phyloP scores from a whole-genome alignment of 2,329 filamentous ascomycete genomes.

The Didymella sp. region DNA sequence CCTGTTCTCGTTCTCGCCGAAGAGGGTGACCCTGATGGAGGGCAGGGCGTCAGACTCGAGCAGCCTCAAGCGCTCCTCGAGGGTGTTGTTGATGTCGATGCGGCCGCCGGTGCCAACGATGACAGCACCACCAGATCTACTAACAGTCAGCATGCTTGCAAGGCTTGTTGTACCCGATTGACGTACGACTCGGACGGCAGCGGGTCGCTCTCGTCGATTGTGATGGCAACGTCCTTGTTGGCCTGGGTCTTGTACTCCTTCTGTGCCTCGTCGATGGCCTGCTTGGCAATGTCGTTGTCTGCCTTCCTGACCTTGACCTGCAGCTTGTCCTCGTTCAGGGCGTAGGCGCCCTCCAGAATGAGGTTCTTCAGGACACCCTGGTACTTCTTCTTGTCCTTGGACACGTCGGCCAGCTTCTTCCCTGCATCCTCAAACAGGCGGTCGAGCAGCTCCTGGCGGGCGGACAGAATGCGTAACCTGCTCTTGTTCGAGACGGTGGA shows the following conservation, averaged over 20 bases:
- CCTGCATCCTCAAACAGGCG: slow-evolving; percentile 83
- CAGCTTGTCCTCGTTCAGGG: slow-evolving; percentile 80
- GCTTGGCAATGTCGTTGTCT: slow-evolving; percentile 77
- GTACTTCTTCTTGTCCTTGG: slow-evolving; percentile 77
- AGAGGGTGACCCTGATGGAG: slow-evolving; percentile 82
- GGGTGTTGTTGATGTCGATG: slow-evolving; percentile 98
- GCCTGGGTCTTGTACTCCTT: slow-evolving; percentile 84
- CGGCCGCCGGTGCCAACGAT: slow-evolving; percentile 85
- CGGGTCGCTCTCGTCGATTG: slow-evolving; percentile 78
- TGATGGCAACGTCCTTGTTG: slow-evolving; percentile 72
- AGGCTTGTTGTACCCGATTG: not conserved
- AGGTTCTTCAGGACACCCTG: slow-evolving; percentile 77
- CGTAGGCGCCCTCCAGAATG: slow-evolving; percentile 88
- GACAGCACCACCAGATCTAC: slow-evolving; percentile 80
- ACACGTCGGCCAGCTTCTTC: slow-evolving; percentile 71
- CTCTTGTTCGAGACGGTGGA: slow-evolving; percentile 97
- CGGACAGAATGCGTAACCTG: slow-evolving; percentile 83
- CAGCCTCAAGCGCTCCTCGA: slow-evolving; percentile 86
- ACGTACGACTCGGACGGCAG: slow-evolving; percentile 84
- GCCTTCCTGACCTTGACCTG: slow-evolving; percentile 77
- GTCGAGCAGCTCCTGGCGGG: slow-evolving; percentile 90
- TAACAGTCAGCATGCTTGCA: slow-evolving; percentile 15
- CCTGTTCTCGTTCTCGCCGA: slow-evolving; percentile 93
- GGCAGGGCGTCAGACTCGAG: slow-evolving; percentile 87
- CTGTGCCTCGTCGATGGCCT: slow-evolving; percentile 76